These are phyloP conservation scores for Dendrostoma leiphaemia DNA, from an alignment of 2,329 filamentous ascomycete genomes.

Conservation along the genomic window DNA sequence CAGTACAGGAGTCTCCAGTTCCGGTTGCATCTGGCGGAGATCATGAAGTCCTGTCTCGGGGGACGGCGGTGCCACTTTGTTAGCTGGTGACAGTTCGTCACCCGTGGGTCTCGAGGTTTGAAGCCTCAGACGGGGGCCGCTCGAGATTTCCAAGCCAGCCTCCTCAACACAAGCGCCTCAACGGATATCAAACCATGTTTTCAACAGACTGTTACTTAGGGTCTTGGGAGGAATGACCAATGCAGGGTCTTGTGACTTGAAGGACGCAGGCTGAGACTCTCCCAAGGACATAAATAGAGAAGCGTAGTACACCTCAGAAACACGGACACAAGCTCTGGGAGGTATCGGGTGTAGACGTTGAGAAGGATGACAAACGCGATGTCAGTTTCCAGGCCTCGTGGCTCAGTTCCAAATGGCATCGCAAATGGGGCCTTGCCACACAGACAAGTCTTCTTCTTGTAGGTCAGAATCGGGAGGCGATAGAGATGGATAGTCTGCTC, in stretches of 20 bases:
- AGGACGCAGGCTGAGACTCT: too few species aligned
- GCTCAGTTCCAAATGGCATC: neutral
- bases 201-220: too few species aligned
- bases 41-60: neutral
- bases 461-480: slow-evolving; percentile 20
- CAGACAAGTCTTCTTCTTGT: slow-evolving; percentile 44
- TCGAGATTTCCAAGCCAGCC: neutral
- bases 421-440: slow-evolving; percentile 12
- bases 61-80: neutral
- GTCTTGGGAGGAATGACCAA: neutral
- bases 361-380: neutral
- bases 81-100: neutral
- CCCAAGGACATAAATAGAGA: too few species aligned
- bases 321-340: neutral
- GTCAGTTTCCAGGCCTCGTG: neutral
- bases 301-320: too few species aligned
- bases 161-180: neutral
- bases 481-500: neutral
- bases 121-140: neutral
- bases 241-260: neutral
- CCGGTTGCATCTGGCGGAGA: neutral
- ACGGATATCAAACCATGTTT: neutral
- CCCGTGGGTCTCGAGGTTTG: neutral
- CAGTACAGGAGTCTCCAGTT: too few species aligned
- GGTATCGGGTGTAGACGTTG: too few species aligned